Base-by-base conservation (phyloP, 2,329 filamentous ascomycete genomes). In the Stagonosporopsis vannaccii region DNA sequence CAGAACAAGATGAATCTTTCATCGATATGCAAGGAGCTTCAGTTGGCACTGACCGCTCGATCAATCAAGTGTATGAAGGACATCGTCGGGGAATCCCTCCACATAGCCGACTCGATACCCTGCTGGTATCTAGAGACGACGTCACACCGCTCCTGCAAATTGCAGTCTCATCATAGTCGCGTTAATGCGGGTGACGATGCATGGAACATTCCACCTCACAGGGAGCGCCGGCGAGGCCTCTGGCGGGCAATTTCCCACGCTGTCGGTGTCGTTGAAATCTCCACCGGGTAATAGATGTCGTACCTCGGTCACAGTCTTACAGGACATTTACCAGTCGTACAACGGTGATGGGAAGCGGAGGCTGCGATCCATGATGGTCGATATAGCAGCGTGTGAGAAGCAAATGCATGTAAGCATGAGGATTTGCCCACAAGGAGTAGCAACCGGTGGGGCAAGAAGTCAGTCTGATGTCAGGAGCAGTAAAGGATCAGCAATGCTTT, bases 281-380 rank as follows among this genome's bases (percentile, higher is more conserved):
- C 53, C 37, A 51, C 53, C 53, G 53, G 53, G 37, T 51, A 56
- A 56, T 39, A 40, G 36, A 20, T 11, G 26, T 36, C n/a, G 33
- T 36, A 22, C 13, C 30, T 25, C 28, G 6, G n/a, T n/a, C 42
- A 17, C n/a, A 41, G 17, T 17, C 41, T 39, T 8, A 6, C 17
- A 32, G 19, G 23, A 5, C 17, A 13, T 3, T 6, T 3, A n/a
- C 33, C 6, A 22, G 23, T 47, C 50, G 26, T n/a, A 52, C 49
- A 36, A 36, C 42, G 22, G 26, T 6, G 30, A 23, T 12, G 28
- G 15, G 17, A 6, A 40, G 12, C 25, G 19, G n/a, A 8, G 33
- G 25, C 1, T 6, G 13, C 25, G 25, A 19, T 19, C 17, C 28
- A 17, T 26, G 35, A 17, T 9, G 17, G 20, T 13, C 32, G 25